phyloP scores from a whole-genome alignment of 352 stramenopile species.

The Phytophthora europaea region DNA sequence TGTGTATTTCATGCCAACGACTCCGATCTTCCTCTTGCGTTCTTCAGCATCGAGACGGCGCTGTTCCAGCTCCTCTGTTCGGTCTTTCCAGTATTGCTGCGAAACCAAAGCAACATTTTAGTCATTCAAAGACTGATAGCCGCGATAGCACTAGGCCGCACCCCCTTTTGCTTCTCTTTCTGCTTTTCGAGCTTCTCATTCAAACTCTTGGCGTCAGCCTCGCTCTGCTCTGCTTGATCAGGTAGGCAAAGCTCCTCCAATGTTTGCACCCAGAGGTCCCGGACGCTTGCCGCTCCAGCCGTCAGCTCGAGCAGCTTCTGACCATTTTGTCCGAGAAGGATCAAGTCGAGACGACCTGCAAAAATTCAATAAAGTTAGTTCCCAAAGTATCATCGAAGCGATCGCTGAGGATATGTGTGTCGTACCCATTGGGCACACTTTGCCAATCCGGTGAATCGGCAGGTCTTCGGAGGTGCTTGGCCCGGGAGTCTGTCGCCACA shows the following conservation, averaged over 20 bases:
- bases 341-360: slow-evolving; percentile 51
- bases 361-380: not conserved
- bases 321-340: slow-evolving; percentile 61
- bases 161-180: slow-evolving; percentile 71
- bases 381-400: not conserved
- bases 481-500: slow-evolving; percentile 58
- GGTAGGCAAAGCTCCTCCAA: slow-evolving; percentile 66
- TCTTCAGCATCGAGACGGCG: slow-evolving; percentile 70
- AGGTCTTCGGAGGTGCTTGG: slow-evolving; percentile 60
- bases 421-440: slow-evolving; percentile 66
- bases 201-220: slow-evolving; percentile 49
- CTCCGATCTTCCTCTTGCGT: slow-evolving; percentile 80
- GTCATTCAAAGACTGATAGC: not conserved
- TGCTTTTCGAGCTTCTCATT: slow-evolving; percentile 67
- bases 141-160: slow-evolving; percentile 1
- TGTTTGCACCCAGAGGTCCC: slow-evolving; percentile 77
- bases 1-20: slow-evolving; percentile 81
- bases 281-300: slow-evolving; percentile 44
- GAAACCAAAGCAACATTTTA: slow-evolving; percentile 7
- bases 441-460: slow-evolving; percentile 59
- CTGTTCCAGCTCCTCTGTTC: slow-evolving; percentile 69
- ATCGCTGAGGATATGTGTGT: not conserved
- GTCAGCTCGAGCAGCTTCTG: slow-evolving; percentile 77
- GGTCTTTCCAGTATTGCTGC: slow-evolving; percentile 81
- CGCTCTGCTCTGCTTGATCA: slow-evolving; percentile 33